These are phyloP conservation scores for Kockovaella imperatae DNA, from an alignment of 768 basidiomycete species.

Conservation along the genomic window DNA sequence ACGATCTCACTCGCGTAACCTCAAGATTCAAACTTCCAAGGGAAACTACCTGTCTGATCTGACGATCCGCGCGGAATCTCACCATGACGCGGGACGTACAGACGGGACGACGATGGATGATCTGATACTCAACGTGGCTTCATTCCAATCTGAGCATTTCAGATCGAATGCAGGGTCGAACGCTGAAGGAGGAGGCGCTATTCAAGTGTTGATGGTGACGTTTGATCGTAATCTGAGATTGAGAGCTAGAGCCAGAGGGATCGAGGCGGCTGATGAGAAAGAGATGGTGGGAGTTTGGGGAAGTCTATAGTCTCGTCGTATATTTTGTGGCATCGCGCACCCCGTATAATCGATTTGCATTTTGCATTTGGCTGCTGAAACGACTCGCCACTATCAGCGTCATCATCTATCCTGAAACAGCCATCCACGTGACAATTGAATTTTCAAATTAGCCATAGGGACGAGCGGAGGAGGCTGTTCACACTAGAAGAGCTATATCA, in stretches of 20 bases:
- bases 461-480: no score
- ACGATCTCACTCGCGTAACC: constrained; percentile 61
- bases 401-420: no score
- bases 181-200: constrained; percentile 45
- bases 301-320: no score
- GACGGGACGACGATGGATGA: constrained; percentile 87
- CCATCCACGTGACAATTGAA: no score
- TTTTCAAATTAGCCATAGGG: no score
- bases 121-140: constrained; percentile 79
- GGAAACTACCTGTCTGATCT: constrained; percentile 87
- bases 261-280: constrained; percentile 76
- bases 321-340: no score
- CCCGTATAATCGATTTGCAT: no score
- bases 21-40: constrained; percentile 91
- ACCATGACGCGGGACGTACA: no score
- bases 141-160: constrained; percentile 93
- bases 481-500: no score
- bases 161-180: constrained; percentile 57
- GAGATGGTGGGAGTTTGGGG: constrained; percentile 66
- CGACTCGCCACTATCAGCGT: no score
- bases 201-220: constrained; percentile 81
- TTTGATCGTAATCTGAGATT: constrained; percentile 89
- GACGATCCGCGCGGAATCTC: constrained; percentile 71
- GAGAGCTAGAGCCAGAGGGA: constrained; percentile 77
- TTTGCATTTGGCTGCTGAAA: no score